Percentiles rank a stretch among this genome's conserved stretches.
These are phyloP conservation scores for Cucumis melo DNA, from an alignment of 306 rosid species.

Conservation along the genomic window DNA sequence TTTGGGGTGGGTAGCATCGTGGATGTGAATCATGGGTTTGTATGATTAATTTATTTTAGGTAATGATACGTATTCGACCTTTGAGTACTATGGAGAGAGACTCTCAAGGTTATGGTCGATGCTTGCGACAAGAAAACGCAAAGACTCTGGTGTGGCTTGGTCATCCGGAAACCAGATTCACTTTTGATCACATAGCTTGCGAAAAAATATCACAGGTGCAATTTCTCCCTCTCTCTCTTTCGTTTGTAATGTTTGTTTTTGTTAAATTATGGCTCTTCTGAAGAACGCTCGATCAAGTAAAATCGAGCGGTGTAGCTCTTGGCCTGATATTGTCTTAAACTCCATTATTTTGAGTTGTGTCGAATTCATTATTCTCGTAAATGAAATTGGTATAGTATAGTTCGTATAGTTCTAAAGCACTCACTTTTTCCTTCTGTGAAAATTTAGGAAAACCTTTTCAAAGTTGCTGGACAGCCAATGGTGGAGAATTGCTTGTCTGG, in stretches of 20 bases:
- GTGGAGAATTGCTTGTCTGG: constrained; percentile 97
- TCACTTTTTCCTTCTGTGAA: not conserved
- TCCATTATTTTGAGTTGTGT: not conserved
- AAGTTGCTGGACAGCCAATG: constrained; percentile 86
- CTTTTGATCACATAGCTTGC: constrained; percentile 81
- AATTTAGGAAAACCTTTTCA: constrained; percentile 65
- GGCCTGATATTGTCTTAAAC: not conserved
- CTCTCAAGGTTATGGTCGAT: constrained; percentile 58
- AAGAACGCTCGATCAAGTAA: not conserved
- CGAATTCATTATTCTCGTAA: not conserved
- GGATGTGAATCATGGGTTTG: constrained; percentile 6
- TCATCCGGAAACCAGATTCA: constrained; percentile 89
- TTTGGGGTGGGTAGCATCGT: not conserved
- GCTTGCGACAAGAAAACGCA: constrained; percentile 74
- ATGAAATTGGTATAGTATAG: not conserved
- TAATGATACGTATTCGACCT: constrained; percentile 75
- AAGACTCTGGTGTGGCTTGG: constrained; percentile 79
- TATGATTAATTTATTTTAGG: constrained; percentile 36
- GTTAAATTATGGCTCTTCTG: not conserved
- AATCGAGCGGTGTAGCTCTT: not conserved
- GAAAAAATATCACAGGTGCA: constrained; percentile 77
- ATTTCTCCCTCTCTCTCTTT: not conserved
- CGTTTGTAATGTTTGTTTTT: not conserved
- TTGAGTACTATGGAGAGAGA: constrained; percentile 52
- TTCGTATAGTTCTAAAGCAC: not conserved